These are phyloP conservation scores for Beauveria brongniartii DNA, from an alignment of 2,329 filamentous ascomycete genomes.

Conservation along the genomic window DNA sequence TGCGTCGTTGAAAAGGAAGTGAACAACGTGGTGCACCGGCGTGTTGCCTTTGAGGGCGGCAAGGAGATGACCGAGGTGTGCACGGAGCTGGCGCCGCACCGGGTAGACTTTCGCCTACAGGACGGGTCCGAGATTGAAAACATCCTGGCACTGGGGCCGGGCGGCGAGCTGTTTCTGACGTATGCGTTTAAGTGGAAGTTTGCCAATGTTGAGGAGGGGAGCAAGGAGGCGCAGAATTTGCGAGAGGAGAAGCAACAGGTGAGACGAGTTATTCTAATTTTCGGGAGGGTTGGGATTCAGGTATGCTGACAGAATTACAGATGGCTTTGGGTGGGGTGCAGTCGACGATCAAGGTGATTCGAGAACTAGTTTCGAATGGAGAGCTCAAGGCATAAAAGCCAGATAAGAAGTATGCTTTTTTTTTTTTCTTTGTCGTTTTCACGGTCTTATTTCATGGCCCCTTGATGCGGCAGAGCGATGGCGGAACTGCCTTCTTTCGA, in stretches of 20 bases:
- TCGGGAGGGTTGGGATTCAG: not conserved
- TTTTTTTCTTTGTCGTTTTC: not conserved
- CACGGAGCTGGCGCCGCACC: constrained; percentile 20
- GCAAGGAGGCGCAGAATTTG: constrained; percentile 15
- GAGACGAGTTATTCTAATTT: not conserved
- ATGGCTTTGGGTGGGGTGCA: constrained; percentile 21
- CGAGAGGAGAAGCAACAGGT: constrained; percentile 19
- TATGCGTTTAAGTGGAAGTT: constrained; percentile 26
- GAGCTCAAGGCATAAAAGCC: constrained; percentile 4
- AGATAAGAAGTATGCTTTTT: not conserved
- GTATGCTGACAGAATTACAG: constrained; percentile 12
- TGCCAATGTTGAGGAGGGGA: constrained; percentile 16
- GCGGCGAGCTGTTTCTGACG: constrained; percentile 23
- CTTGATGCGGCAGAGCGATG: not conserved
- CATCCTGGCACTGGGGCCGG: constrained; percentile 20
- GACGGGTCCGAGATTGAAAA: constrained; percentile 25
- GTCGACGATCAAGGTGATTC: constrained; percentile 19
- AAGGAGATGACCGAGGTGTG: constrained; percentile 22
- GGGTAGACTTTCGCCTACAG: constrained; percentile 23
- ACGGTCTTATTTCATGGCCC: not conserved
- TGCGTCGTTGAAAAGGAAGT: constrained; percentile 12
- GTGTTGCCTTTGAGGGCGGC: constrained; percentile 17
- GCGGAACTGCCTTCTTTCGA: not conserved
- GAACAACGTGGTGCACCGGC: constrained; percentile 14
- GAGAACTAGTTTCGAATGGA: constrained; percentile 17